A percentile compares a stretch with the other conserved stretches of the same genome.
Evolutionary conservation across 176 grass and related monocot genomes (phyloP).

Genomic region (Alloteropsis semialata): DNA sequence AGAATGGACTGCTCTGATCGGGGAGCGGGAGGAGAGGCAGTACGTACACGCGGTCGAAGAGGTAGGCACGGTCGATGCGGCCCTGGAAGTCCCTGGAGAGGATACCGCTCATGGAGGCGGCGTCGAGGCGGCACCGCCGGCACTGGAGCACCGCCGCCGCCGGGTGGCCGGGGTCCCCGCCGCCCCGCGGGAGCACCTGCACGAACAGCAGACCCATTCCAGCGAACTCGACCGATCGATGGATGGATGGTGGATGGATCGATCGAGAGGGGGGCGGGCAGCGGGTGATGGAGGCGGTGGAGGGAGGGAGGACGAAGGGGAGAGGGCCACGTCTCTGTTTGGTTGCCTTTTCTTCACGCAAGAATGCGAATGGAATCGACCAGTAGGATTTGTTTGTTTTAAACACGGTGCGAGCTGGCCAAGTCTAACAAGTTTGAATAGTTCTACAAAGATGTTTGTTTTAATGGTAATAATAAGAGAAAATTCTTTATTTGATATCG

Average conservation of each 20-base stretch:
- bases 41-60: constrained; percentile 35
- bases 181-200: neutral
- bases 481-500: no score
- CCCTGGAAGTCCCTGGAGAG: constrained; percentile 23
- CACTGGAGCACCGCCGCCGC: constrained; percentile 33
- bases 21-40: neutral
- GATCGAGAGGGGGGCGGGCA: neutral
- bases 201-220: constrained; percentile 32
- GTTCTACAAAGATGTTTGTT: no score
- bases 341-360: neutral
- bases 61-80: constrained; percentile 27
- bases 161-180: neutral
- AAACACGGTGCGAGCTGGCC: no score
- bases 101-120: constrained; percentile 25
- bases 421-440: no score
- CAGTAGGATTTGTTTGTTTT: neutral
- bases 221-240: neutral
- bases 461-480: no score
- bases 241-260: neutral
- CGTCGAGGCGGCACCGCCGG: constrained; percentile 20
- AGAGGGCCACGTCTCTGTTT: neutral
- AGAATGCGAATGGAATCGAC: neutral
- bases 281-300: neutral
- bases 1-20: neutral
- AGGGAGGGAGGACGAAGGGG: neutral